Evolutionary conservation across 148 eudicot species (phyloP).

Genomic region (Rhododendron ovatum): DNA sequence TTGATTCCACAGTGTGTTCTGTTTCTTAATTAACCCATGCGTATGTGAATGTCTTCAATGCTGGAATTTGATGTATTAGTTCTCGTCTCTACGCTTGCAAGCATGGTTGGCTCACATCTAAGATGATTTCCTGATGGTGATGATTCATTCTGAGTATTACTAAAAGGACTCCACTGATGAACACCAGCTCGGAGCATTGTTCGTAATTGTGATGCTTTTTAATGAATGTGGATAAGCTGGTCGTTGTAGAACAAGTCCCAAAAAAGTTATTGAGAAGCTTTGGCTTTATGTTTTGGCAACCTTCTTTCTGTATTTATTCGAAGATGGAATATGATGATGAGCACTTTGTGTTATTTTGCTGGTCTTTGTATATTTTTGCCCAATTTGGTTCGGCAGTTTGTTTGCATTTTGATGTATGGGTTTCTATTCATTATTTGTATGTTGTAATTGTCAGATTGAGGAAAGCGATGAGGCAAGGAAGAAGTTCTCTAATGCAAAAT

Average conservation of each 20-base stretch:
- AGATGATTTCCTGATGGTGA: neutral
- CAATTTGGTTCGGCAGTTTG: neutral
- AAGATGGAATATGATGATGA: neutral
- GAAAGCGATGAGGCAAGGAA: constrained; percentile 96
- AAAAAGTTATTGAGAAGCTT: constrained; percentile 4
- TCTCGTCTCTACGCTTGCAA: neutral
- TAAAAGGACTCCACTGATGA: neutral
- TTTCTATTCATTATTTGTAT: neutral
- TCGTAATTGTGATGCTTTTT: neutral
- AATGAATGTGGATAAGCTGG: neutral
- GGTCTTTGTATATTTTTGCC: neutral
- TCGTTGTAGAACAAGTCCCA: no score
- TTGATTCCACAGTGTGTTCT: neutral
- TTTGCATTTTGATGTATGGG: neutral
- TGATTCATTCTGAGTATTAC: neutral
- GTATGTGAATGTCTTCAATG: neutral
- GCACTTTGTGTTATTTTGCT: neutral
- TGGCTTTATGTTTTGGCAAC: neutral
- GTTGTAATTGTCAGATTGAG: constrained; percentile 46
- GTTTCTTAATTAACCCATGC: neutral
- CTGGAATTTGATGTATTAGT: neutral
- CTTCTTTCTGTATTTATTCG: neutral
- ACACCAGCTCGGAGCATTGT: neutral
- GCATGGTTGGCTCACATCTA: neutral
- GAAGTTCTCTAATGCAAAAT: constrained; percentile 93